Conservation (phyloP, 352 stramenopile species). For the Saprolegnia parasitica region DNA sequence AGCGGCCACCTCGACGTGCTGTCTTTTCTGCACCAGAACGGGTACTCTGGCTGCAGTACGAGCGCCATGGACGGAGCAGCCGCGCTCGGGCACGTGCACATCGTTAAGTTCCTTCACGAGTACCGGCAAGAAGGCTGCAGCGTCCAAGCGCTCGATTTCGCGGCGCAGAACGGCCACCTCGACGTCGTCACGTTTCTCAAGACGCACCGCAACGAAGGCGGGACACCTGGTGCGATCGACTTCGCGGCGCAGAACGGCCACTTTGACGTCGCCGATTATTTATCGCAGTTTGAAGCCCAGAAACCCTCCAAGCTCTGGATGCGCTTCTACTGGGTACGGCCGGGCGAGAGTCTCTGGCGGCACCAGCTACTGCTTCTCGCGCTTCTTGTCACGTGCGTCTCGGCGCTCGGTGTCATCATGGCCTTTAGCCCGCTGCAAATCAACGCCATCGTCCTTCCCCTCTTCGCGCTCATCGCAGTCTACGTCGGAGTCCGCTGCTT, state of each 20-base stretch:
- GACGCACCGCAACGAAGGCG: slow-evolving; percentile 6
- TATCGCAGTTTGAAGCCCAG: neutral
- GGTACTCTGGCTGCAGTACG: slow-evolving; percentile 37
- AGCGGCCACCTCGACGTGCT: slow-evolving; percentile 60
- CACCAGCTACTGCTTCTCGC: neutral
- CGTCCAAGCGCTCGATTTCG: slow-evolving; percentile 13
- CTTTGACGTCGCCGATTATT: slow-evolving; percentile 11
- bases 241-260: slow-evolving; percentile 8
- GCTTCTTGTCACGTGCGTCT: neutral
- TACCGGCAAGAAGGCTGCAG: slow-evolving; percentile 24
- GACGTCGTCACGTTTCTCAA: slow-evolving; percentile 2
- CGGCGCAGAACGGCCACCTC: neutral
- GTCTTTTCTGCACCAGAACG: slow-evolving; percentile 61
- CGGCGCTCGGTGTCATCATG: neutral
- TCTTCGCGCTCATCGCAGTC: neutral
- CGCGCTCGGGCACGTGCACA: slow-evolving; percentile 15
- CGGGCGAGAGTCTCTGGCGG: slow-evolving; percentile 5
- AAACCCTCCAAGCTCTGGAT: slow-evolving; percentile 8
- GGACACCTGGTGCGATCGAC: slow-evolving; percentile 4
- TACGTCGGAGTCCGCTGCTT: neutral
- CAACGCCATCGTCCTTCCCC: neutral
- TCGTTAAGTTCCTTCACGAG: slow-evolving; percentile 22
- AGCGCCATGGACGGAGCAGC: slow-evolving; percentile 21
- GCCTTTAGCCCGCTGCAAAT: neutral
- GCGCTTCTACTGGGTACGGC: slow-evolving; percentile 10